Evolutionary conservation across 1,284 basidiomycete genomes (phyloP).

Genomic region (Trametes pubescens): DNA sequence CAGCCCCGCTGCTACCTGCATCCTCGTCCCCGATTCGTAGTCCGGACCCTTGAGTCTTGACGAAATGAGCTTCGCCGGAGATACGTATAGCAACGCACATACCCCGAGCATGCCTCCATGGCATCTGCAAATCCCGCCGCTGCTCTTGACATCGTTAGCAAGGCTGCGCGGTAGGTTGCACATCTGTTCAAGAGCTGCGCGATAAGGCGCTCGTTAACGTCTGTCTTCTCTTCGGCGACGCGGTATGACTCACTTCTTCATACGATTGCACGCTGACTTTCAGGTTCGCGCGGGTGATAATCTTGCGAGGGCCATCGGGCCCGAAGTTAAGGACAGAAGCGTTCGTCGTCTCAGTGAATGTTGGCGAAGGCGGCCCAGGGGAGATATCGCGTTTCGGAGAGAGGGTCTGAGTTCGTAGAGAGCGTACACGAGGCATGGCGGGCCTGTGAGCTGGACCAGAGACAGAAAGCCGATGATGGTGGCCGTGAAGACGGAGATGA

Average conservation of each 20-base stretch:
- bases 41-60: slow-evolving; percentile 79
- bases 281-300: slow-evolving; percentile 84
- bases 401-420: slow-evolving; percentile 64
- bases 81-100: slow-evolving; percentile 39
- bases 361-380: slow-evolving; percentile 77
- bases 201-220: slow-evolving; percentile 26
- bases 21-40: slow-evolving; percentile 78
- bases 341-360: slow-evolving; percentile 83
- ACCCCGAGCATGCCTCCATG: slow-evolving; percentile 86
- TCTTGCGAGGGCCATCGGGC: slow-evolving; percentile 74
- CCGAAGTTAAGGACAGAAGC: slow-evolving; percentile 79
- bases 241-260: slow-evolving; percentile 67
- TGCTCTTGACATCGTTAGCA: slow-evolving; percentile 85
- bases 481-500: slow-evolving; percentile 18
- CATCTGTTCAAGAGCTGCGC: slow-evolving; percentile 79
- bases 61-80: slow-evolving; percentile 15
- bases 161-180: slow-evolving; percentile 84
- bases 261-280: slow-evolving; percentile 82
- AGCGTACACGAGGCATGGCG: slow-evolving; percentile 67
- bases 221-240: not conserved
- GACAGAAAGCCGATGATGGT: slow-evolving; percentile 12
- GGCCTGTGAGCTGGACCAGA: not conserved
- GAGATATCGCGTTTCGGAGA: slow-evolving; percentile 55
- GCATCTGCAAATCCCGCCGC: slow-evolving; percentile 90
- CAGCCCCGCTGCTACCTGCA: slow-evolving; percentile 87